Percentiles rank a stretch among this genome's conserved stretches.
These are phyloP conservation scores for Mantamonas sphyraenae DNA, from an alignment of 78 protist genomes.

Conservation along the genomic window DNA sequence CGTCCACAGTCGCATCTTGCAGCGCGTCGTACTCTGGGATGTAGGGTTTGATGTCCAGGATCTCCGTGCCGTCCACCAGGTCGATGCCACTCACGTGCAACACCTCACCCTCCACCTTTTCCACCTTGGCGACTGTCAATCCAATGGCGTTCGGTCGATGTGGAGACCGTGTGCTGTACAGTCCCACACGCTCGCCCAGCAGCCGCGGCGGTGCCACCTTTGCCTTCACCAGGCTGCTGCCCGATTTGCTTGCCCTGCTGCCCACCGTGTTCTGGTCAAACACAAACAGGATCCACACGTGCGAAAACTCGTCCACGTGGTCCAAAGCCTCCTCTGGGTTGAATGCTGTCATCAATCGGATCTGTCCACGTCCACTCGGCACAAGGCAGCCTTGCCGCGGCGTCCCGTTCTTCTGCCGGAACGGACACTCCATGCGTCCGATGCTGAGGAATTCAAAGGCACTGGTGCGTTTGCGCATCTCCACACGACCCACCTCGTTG, in stretches of 20 bases:
- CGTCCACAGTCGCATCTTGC: slow-evolving; percentile 26
- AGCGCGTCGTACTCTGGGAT: slow-evolving; percentile 31
- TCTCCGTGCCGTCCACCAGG: slow-evolving; percentile 71
- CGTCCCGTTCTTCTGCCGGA: neutral
- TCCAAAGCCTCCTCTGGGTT: slow-evolving; percentile 12
- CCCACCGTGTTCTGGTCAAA: slow-evolving; percentile 44
- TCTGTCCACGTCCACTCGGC: neutral
- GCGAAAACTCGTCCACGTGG: slow-evolving; percentile 45
- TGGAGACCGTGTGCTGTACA: slow-evolving; percentile 39
- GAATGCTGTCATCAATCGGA: neutral
- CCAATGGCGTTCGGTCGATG: slow-evolving; percentile 38
- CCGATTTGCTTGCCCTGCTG: neutral
- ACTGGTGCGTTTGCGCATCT: too few relatives aligned
- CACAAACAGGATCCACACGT: slow-evolving; percentile 65
- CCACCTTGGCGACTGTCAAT: slow-evolving; percentile 18
- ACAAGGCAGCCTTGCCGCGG: neutral
- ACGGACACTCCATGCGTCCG: too few relatives aligned
- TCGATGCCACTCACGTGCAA: slow-evolving; percentile 59
- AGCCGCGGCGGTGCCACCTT: slow-evolving; percentile 20
- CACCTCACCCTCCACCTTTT: slow-evolving; percentile 24
- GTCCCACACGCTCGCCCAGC: slow-evolving; percentile 15
- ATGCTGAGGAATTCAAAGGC: too few relatives aligned
- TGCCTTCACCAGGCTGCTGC: neutral
- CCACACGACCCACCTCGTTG: too few relatives aligned
- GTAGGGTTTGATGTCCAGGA: slow-evolving; percentile 72